Conservation (phyloP, 352 stramenopile species). For the Globisporangium emineosum region DNA sequence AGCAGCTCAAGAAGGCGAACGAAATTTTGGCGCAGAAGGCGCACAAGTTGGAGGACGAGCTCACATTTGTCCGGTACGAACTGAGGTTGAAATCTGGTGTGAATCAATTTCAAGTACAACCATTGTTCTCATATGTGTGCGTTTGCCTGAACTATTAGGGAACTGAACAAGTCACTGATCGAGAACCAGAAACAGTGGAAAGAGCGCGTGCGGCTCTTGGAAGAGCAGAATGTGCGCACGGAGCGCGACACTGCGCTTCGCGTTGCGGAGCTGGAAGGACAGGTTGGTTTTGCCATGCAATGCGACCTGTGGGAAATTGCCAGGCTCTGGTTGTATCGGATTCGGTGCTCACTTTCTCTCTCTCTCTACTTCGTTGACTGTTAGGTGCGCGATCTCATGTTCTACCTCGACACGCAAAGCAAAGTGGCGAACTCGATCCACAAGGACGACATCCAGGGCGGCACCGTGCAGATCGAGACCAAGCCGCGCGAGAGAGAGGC, state of each 20-base stretch:
- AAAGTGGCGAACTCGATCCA: conserved; percentile 80
- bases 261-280: conserved; percentile 74
- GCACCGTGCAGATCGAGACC: conserved; percentile 71
- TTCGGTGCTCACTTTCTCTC: background rate
- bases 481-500: conserved; percentile 16
- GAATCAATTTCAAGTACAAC: background rate
- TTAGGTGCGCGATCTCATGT: conserved; percentile 82
- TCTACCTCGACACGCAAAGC: conserved; percentile 87
- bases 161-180: conserved; percentile 86
- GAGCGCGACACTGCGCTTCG: conserved; percentile 60
- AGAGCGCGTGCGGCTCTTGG: conserved; percentile 61
- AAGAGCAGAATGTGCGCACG: conserved; percentile 61
- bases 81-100: background rate
- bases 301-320: background rate
- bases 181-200: conserved; percentile 90
- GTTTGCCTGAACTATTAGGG: conserved; percentile 26
- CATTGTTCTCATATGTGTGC: conserved; percentile 1
- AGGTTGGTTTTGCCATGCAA: conserved; percentile 31
- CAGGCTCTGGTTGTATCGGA: background rate
- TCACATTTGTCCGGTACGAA: conserved; percentile 72
- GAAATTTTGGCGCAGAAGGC: conserved; percentile 56
- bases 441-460: conserved; percentile 79
- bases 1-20: conserved; percentile 77
- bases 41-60: conserved; percentile 78
- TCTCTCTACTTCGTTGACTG: background rate